These are phyloP conservation scores for Salicornia ramosissima DNA, from an alignment of 148 eudicot species.

Conservation along the genomic window DNA sequence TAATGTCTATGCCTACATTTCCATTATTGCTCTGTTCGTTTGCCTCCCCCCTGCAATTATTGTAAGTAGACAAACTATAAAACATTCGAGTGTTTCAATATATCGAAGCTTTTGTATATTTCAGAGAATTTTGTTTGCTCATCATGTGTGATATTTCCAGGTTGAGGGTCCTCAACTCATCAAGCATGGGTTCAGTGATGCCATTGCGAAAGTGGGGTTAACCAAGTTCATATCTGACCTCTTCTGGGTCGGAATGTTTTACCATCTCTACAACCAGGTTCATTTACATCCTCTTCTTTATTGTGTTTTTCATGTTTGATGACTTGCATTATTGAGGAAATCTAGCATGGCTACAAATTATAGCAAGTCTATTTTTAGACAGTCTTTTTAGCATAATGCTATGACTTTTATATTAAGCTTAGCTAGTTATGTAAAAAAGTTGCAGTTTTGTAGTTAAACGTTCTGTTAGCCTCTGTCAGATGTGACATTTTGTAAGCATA, in stretches of 20 bases:
- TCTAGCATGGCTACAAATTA: too few species aligned
- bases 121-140: not conserved
- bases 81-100: not conserved
- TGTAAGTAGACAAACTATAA: conserved; percentile 43
- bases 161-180: conserved; percentile 83
- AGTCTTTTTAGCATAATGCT: too few species aligned
- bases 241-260: conserved; percentile 98
- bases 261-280: conserved; percentile 99
- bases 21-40: conserved; percentile 85
- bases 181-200: conserved; percentile 72
- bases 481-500: too few species aligned
- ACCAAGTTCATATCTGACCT: conserved; percentile 83
- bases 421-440: too few species aligned
- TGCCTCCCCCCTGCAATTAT: conserved; percentile 93
- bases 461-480: too few species aligned
- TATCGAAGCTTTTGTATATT: not conserved
- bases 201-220: conserved; percentile 91
- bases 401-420: too few species aligned
- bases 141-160: conserved; percentile 30
- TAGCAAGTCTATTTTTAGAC: too few species aligned
- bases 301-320: not conserved
- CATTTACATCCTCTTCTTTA: not conserved
- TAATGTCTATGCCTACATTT: conserved; percentile 90
- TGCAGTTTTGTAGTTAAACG: too few species aligned
- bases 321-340: too few species aligned